Evolutionary conservation across 164 flowering plant species (phyloP), one percentile per base, ranked within the genome.

Genomic region (Chloranthus sessilifolius): DNA sequence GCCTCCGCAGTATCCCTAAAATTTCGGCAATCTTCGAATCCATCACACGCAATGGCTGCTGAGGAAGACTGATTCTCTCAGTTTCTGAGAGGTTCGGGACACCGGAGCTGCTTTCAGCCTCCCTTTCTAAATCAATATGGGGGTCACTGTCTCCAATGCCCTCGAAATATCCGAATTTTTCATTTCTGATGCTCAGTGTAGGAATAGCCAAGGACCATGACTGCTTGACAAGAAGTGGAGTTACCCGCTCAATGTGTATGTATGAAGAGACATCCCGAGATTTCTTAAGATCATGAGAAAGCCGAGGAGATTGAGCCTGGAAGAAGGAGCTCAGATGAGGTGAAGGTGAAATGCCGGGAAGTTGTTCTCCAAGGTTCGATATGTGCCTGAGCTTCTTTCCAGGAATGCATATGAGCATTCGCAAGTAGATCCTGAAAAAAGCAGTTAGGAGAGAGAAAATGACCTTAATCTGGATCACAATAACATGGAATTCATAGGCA

Each of bases 331-430:
- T 56, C 31, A 83, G 61, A 52, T 80, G 78, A 23, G 88, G 45
- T 51, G 94, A 71, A 37, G 88, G 75, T 23, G 89, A 64, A 53
- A 83, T 75, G 17, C 79, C 87, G 67, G 76, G 82, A 17, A 77
- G 68, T 53, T 75, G 77, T 42, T 82, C 91, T 41, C 74, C 88
- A 11, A 67, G 72, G 59, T 80, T 77, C 60, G 88, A 68, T 17
- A 86, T 65, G 66, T 69, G 73, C 61, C 83, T 79, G n/a, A 88
- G 87, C 72, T 81, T 88, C 62, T 65, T 71, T 55, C 97, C 99
- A 14, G 99, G 99, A 51, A 92, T 54, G 57, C 89, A 86, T 2
- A 84, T 56, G 64, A 88, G 77, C 88, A 92, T 78, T 47, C n/a
- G n/a, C n/a, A n/a, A n/a, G 67, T 82, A 92, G 64, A 86, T 82